Conservation (phyloP, 306 rosid genomes). For the Vigna angularis region DNA sequence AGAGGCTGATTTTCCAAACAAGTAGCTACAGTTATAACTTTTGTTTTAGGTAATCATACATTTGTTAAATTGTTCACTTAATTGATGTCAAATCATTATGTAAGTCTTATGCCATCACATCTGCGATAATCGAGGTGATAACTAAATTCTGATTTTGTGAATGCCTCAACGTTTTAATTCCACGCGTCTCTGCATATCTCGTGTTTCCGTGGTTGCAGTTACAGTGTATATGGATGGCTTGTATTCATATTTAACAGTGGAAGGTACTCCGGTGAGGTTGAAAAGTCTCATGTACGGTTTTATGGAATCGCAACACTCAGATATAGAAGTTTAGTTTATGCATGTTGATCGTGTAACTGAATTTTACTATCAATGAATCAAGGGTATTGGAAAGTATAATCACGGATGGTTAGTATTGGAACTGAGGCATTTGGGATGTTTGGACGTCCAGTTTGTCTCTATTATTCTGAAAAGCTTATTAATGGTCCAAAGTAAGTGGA, state of each 20-base stretch:
- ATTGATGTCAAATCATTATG: constrained; percentile 24
- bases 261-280: background rate
- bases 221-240: background rate
- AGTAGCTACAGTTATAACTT: constrained; percentile 60
- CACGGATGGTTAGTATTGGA: constrained; percentile 16
- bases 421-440: constrained; percentile 1
- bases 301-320: constrained; percentile 17
- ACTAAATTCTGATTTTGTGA: background rate
- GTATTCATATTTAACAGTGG: background rate
- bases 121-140: background rate
- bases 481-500: background rate
- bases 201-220: background rate
- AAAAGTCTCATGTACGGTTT: background rate
- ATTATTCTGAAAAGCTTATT: constrained; percentile 5
- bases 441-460: background rate
- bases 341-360: background rate
- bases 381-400: constrained; percentile 10
- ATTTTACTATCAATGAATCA: background rate
- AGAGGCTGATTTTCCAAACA: constrained; percentile 42
- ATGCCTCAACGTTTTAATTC: constrained; percentile 9
- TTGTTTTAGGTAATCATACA: constrained; percentile 76
- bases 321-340: constrained; percentile 15
- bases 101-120: constrained; percentile 6
- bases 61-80: constrained; percentile 3
- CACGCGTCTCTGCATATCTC: constrained; percentile 11